Evolutionary conservation across 257 asterid genomes (phyloP).

Genomic region (Nicotiana paniculata): DNA sequence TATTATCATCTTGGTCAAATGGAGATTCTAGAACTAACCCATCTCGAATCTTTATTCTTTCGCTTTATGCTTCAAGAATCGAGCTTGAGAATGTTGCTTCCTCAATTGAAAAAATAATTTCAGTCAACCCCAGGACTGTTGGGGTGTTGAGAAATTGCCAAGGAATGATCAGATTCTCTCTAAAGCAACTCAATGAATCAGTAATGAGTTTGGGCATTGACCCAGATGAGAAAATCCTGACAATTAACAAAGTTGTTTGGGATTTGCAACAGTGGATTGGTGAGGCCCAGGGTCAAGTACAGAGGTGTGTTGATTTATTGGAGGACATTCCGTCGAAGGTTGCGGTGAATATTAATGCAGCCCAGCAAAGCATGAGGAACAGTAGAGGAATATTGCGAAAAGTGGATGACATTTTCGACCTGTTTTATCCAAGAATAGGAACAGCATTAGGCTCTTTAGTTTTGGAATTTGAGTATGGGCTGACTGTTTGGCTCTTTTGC

Average conservation of each 20-base stretch:
- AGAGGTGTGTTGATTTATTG: not conserved
- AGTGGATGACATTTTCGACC: not conserved
- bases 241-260: not conserved
- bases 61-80: not conserved
- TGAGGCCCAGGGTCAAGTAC: not conserved
- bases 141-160: not conserved
- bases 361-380: not conserved
- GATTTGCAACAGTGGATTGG: not conserved
- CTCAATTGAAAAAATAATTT: not conserved
- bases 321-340: not conserved
- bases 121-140: not conserved
- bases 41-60: not conserved
- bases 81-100: not conserved
- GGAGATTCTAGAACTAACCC: not conserved
- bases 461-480: not conserved
- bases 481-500: not conserved
- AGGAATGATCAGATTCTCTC: not conserved
- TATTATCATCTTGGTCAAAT: not conserved
- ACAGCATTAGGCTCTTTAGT: not conserved
- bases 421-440: not conserved
- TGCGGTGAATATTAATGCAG: not conserved
- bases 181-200: not conserved
- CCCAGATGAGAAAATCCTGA: not conserved
- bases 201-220: not conserved
- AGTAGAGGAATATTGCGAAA: not conserved